A percentile compares a stretch with the other conserved stretches of the same genome.
These are phyloP conservation scores for Martiniozyma asiatica DNA, from an alignment of 1,139 yeast genomes.

Conservation along the genomic window DNA sequence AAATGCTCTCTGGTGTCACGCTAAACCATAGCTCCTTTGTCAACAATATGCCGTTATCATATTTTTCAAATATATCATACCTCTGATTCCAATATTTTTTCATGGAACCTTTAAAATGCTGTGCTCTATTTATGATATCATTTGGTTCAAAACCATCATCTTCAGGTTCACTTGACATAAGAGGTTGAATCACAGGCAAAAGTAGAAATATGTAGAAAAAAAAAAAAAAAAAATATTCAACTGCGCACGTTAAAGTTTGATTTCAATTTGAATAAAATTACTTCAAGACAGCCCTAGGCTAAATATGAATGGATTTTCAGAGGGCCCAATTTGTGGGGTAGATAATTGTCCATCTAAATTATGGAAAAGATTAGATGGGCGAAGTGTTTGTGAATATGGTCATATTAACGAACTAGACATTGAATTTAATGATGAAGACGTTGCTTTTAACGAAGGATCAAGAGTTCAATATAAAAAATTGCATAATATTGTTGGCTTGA, in stretches of 20 bases:
- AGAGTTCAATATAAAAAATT: slow-evolving; percentile 28
- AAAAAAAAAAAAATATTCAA: not conserved
- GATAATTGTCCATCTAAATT: slow-evolving; percentile 77
- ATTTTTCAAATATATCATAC: slow-evolving; percentile 44
- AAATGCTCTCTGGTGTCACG: slow-evolving; percentile 78
- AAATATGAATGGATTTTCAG: slow-evolving; percentile 17
- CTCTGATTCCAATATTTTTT: slow-evolving; percentile 52
- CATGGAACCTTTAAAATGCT: slow-evolving; percentile 17
- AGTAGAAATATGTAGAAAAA: not conserved
- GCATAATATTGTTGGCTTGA: slow-evolving; percentile 29
- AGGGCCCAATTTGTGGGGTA: slow-evolving; percentile 80
- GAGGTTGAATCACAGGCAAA: no score
- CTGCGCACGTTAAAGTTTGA: not conserved
- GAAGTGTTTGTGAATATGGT: slow-evolving; percentile 75
- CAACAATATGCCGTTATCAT: slow-evolving; percentile 61
- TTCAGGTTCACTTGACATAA: not conserved
- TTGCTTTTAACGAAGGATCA: slow-evolving; percentile 22
- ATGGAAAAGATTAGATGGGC: slow-evolving; percentile 65
- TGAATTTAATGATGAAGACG: slow-evolving; percentile 70
- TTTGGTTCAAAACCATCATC: slow-evolving; percentile 7
- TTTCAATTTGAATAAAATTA: slow-evolving; percentile 1
- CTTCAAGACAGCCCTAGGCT: slow-evolving; percentile 1
- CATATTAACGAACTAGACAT: slow-evolving; percentile 77
- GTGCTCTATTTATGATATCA: slow-evolving; percentile 6
- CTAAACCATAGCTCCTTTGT: slow-evolving; percentile 79